A percentile compares a stretch with the other conserved stretches of the same genome.
phyloP scores from a whole-genome alignment of 257 asterid species.

The Datura wrightii region DNA sequence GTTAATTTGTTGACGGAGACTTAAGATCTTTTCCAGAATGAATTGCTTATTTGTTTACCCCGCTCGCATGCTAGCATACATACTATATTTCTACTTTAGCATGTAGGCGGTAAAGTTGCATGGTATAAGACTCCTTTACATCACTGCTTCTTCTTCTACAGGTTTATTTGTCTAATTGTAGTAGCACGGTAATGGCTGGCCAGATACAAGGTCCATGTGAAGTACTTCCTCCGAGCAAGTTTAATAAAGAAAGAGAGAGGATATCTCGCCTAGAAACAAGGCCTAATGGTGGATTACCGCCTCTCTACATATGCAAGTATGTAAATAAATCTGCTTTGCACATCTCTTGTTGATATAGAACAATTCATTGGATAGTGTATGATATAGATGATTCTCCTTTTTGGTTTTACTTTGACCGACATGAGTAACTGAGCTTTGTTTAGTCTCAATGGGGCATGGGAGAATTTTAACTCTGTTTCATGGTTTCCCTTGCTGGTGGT shows the following conservation, averaged over 20 bases:
- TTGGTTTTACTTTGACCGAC: background rate
- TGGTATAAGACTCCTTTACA: background rate
- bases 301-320: conserved; percentile 89
- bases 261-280: conserved; percentile 52
- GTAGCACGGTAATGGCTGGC: conserved; percentile 67
- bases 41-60: conserved; percentile 17
- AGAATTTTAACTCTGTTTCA: conserved; percentile 6
- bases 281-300: conserved; percentile 53
- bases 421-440: background rate
- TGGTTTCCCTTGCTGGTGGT: background rate
- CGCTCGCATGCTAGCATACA: conserved; percentile 5
- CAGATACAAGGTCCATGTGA: conserved; percentile 76
- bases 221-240: conserved; percentile 84
- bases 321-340: conserved; percentile 40
- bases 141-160: conserved; percentile 40
- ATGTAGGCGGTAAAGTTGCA: background rate
- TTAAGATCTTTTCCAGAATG: background rate
- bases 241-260: conserved; percentile 76
- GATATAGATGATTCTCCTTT: conserved; percentile 15
- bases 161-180: conserved; percentile 83
- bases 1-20: conserved; percentile 8
- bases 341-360: conserved; percentile 28
- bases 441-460: background rate
- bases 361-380: background rate
- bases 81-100: background rate